Evolutionary conservation across 495 filamentous ascomycete species (phyloP), one percentile per base, ranked within the genome.

Genomic region (Lepraria neglecta): DNA sequence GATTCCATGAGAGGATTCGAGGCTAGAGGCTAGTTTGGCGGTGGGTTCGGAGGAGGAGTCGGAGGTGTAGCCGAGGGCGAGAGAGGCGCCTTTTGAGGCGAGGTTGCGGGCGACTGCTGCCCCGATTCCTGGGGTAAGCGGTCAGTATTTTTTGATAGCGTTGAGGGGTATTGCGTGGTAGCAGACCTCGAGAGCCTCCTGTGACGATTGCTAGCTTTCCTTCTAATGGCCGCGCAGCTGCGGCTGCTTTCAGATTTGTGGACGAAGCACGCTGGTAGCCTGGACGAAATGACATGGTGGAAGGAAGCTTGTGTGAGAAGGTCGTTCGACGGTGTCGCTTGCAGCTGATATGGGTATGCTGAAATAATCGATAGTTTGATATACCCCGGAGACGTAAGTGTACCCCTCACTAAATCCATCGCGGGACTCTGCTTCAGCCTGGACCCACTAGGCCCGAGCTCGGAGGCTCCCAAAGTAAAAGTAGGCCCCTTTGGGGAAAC

Each of bases 101-200:
- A 92, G 83, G 67, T 94, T 92, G 54, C 79, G 80, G 43, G 84
- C 86, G 66, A 92, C 90, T n/a, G 88, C 87, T 60, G 84, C 87
- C 54, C 91, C 91, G 69, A 96, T 95, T 65, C 91, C 91, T 95
- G 43, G 28, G 17, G 21, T 3, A 40, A 24, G 30, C 31, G 12
- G 17, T 35, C 31, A 24, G 30, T 33, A 33, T 54, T 43, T 63
- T 42, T 21, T 14, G 17, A 12, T 1, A 19, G 28, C 35, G 11
- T 42, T 7, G 11, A 47, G 28, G 7, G 21, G 0, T 6, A 12
- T 11, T 48, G 38, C 56, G 64, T 53, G 10, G 17, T 21, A 30
- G 69, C 73, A 44, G 71, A 88, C 88, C 87, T 72, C 87, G 76
- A 61, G 87, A 89, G 55, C 81, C 85, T 43, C 88, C 88, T n/a